Conservation (phyloP, 768 basidiomycete genomes). For the Leccinum sublutescens region DNA sequence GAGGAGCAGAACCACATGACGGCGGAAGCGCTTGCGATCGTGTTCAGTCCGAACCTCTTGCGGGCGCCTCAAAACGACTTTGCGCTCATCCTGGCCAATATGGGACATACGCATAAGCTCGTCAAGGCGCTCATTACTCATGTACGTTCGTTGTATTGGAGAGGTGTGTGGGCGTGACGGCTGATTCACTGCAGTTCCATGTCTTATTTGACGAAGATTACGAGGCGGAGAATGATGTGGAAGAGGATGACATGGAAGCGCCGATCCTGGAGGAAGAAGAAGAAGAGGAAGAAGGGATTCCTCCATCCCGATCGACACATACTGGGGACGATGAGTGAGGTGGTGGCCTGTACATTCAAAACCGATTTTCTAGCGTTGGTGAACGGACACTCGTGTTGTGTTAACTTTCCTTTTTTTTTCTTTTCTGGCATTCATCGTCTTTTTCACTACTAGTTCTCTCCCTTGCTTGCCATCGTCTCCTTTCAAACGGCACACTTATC, state of each 20-base stretch:
- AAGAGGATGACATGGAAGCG: constrained; percentile 65
- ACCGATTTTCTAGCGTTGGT: constrained; percentile 11
- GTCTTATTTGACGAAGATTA: constrained; percentile 75
- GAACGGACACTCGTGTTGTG: constrained; percentile 27
- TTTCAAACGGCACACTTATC: constrained; percentile 29
- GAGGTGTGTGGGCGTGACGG: not conserved
- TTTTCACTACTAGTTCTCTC: not conserved
- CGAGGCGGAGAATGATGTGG: constrained; percentile 49
- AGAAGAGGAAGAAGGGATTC: constrained; percentile 42
- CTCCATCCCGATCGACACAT: constrained; percentile 26
- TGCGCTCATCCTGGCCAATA: constrained; percentile 73
- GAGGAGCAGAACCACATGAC: constrained; percentile 92
- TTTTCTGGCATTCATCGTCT: constrained; percentile 1
- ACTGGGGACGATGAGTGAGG: constrained; percentile 23
- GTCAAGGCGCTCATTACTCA: constrained; percentile 75
- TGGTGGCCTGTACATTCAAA: constrained; percentile 9
- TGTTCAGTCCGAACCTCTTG: constrained; percentile 79
- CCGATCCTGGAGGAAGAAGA: constrained; percentile 71
- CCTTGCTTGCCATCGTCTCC: not conserved
- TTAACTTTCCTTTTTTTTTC: constrained; percentile 13
- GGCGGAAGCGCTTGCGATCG: constrained; percentile 78
- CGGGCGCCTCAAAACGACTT: constrained; percentile 80
- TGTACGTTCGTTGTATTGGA: constrained; percentile 42
- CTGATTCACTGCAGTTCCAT: constrained; percentile 44
- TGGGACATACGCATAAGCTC: constrained; percentile 75